phyloP scores from a whole-genome alignment of 768 basidiomycete genomes.

The Chiua virens region DNA sequence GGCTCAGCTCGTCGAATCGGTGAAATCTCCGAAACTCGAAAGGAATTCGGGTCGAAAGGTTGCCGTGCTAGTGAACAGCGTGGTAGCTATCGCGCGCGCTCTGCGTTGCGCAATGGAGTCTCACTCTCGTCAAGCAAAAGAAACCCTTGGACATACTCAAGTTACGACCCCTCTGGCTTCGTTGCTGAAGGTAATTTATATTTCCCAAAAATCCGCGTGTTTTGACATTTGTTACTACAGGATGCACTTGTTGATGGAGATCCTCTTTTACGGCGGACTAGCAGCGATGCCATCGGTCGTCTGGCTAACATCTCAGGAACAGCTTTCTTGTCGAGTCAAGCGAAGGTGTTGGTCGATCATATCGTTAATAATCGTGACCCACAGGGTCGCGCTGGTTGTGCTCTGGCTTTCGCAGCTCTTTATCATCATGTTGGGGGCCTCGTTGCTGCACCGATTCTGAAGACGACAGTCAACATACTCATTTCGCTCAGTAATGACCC shows the following conservation, averaged over 20 bases:
- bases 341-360: constrained; percentile 89
- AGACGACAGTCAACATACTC: constrained; percentile 92
- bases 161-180: constrained; percentile 61
- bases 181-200: constrained; percentile 69
- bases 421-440: constrained; percentile 91
- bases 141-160: constrained; percentile 65
- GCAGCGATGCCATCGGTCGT: constrained; percentile 88
- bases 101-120: constrained; percentile 56
- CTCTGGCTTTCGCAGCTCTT: constrained; percentile 87
- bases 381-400: constrained; percentile 88
- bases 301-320: constrained; percentile 82
- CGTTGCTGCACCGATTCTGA: constrained; percentile 91
- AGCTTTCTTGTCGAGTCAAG: constrained; percentile 79
- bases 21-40: constrained; percentile 77
- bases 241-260: constrained; percentile 84
- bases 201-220: constrained; percentile 5
- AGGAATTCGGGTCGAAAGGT: constrained; percentile 84
- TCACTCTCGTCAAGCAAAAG: constrained; percentile 58
- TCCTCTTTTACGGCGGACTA: constrained; percentile 67
- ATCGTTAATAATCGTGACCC: constrained; percentile 95
- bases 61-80: constrained; percentile 79
- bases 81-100: constrained; percentile 69
- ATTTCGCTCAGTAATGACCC: constrained; percentile 96
- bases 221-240: constrained; percentile 35
- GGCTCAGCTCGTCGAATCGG: constrained; percentile 59